Percentiles rank a stretch among this genome's conserved stretches.
Conservation (phyloP, 106 monocot genomes). For the Phalaenopsis equestris region DNA sequence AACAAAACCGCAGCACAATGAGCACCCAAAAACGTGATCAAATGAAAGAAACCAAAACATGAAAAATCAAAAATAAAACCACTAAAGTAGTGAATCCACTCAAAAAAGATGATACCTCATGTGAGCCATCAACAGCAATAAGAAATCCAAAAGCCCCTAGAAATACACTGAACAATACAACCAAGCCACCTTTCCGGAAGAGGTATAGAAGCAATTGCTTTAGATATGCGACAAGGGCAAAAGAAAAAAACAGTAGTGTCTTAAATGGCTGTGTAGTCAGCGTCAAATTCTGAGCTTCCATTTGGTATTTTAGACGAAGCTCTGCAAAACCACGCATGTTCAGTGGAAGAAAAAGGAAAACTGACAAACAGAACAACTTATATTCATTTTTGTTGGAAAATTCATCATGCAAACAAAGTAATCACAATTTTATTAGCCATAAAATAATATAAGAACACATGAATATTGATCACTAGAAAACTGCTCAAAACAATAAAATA, state of each 20-base stretch:
- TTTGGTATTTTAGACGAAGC: conserved; percentile 39
- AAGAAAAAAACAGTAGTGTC: conserved; percentile 52
- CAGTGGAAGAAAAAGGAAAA: background rate
- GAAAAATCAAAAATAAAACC: background rate
- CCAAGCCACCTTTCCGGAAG: conserved; percentile 31
- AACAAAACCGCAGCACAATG: background rate
- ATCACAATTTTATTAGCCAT: background rate
- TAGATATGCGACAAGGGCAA: conserved; percentile 39
- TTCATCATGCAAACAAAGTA: background rate
- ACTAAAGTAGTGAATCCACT: background rate
- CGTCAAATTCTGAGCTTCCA: conserved; percentile 64
- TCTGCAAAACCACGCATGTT: conserved; percentile 42
- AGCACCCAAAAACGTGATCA: background rate
- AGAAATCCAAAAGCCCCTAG: conserved; percentile 28
- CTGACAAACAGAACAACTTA: background rate
- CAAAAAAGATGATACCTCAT: conserved; percentile 42
- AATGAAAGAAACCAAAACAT: background rate
- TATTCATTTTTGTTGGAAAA: background rate
- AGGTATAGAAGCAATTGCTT: conserved; percentile 46
- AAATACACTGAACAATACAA: conserved; percentile 28
- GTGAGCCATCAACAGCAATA: conserved; percentile 49
- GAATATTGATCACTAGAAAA: no score
- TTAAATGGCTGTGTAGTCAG: conserved; percentile 59
- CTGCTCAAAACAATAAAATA: background rate
- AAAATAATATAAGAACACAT: no score